phyloP scores from a whole-genome alignment of 2,329 filamentous ascomycete species.

The Xylariaceae sp. region DNA sequence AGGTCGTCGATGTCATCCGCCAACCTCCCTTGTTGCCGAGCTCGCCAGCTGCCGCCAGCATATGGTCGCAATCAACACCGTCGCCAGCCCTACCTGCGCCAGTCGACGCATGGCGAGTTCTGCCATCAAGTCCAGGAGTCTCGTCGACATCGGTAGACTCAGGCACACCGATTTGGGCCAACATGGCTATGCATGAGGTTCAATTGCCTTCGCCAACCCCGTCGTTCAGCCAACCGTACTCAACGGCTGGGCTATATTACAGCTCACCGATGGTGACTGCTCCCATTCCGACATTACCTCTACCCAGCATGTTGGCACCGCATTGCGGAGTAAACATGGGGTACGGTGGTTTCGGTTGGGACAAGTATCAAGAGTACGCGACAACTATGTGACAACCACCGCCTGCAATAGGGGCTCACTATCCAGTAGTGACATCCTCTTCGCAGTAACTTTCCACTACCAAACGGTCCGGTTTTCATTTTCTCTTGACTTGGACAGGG shows the following conservation, averaged over 20 bases:
- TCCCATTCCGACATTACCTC: constrained; percentile 70
- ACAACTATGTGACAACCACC: constrained; percentile 78
- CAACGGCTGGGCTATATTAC: constrained; percentile 72
- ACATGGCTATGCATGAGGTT: constrained; percentile 69
- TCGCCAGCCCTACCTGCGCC: constrained; percentile 63
- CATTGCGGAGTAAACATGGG: constrained; percentile 78
- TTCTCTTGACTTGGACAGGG: constrained; percentile 16
- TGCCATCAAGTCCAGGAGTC: constrained; percentile 82
- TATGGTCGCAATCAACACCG: constrained; percentile 74
- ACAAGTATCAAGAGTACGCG: constrained; percentile 78
- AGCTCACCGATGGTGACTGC: constrained; percentile 71
- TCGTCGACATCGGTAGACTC: constrained; percentile 68
- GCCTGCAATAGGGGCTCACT: constrained; percentile 40
- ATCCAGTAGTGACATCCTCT: constrained; percentile 44
- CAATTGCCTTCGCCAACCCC: constrained; percentile 75
- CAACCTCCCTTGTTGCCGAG: constrained; percentile 82
- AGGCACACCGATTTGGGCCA: constrained; percentile 71
- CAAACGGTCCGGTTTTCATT: constrained; percentile 20
- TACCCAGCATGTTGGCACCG: constrained; percentile 81
- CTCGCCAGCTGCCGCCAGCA: constrained; percentile 66
- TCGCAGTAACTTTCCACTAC: constrained; percentile 20
- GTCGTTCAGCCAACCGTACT: constrained; percentile 74
- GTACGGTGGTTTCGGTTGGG: constrained; percentile 80
- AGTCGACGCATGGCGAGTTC: constrained; percentile 84
- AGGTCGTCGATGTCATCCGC: constrained; percentile 83